A percentile compares a stretch with the other conserved stretches of the same genome.
phyloP scores from a whole-genome alignment of 2,329 filamentous ascomycete species.

The Plectosphaerella sp. region DNA sequence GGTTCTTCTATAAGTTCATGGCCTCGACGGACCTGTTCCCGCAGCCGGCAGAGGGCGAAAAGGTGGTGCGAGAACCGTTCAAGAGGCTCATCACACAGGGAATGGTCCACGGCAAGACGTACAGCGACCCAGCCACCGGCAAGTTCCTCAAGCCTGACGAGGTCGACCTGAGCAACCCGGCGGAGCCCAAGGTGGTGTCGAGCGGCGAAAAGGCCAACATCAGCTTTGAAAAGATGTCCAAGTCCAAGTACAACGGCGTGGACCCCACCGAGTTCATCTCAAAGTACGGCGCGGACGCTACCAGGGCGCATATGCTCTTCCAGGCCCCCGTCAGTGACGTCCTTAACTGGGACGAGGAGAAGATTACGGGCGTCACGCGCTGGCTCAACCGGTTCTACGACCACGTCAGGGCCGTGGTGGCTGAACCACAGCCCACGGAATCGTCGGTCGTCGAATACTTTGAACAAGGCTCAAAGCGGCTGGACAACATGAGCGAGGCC shows the following conservation, averaged over 20 bases:
- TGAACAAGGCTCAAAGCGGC: conserved; percentile 20
- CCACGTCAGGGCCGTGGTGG: conserved; percentile 34
- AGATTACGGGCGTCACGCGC: conserved; percentile 75
- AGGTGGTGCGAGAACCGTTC: conserved; percentile 65
- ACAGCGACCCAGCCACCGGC: conserved; percentile 67
- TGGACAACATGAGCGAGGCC: conserved; percentile 22
- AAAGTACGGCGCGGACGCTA: conserved; percentile 77
- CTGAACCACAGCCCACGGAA: not conserved
- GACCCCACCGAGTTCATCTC: conserved; percentile 71
- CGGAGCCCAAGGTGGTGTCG: conserved; percentile 55
- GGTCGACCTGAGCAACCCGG: conserved; percentile 56
- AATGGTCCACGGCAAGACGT: conserved; percentile 90
- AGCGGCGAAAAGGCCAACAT: conserved; percentile 56
- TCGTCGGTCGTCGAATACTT: conserved; percentile 26
- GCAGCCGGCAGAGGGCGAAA: conserved; percentile 24
- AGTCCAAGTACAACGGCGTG: conserved; percentile 89
- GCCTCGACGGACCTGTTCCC: conserved; percentile 49
- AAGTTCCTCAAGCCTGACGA: conserved; percentile 74
- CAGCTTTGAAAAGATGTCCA: conserved; percentile 89
- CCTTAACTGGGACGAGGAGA: conserved; percentile 81
- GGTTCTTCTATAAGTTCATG: conserved; percentile 87
- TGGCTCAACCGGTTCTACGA: conserved; percentile 71
- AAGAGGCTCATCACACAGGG: conserved; percentile 79
- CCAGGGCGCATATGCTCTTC: conserved; percentile 83
- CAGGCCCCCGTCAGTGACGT: conserved; percentile 80